Base-by-base conservation (phyloP, 1,139 yeast genomes). In the Taphrina wiesneri region DNA sequence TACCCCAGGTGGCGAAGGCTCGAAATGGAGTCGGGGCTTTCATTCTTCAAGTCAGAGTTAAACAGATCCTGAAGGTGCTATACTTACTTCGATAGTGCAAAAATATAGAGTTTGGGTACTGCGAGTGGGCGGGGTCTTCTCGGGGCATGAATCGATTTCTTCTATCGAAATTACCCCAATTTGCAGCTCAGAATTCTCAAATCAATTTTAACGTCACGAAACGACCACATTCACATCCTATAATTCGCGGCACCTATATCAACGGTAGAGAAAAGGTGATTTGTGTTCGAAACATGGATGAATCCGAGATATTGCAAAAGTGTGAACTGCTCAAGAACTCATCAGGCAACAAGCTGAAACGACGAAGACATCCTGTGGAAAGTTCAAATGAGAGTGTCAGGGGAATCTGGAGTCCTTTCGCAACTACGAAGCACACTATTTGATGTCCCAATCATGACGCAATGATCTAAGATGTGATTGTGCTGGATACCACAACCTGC, bases 401-500 rank as follows among this genome's bases (percentile, higher is more conserved):
- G 82, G 99, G 99, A 73, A 82, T 93, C 64, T 93, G 99, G 99
- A 90, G 97, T 60, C 99, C 99, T 67, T 82, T 93, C 80, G 97
- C 93, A 75, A 66, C 39, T 5, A 21, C 25, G 25, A 64, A 64
- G 46, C 64, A 60, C 36, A 36, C 17, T 15, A 59, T 59, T 9
- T 59, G 26, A 21, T 21, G 28, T 28, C 13, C 17, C 17, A n/a
- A n/a, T n/a, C n/a, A n/a, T n/a, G n/a, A n/a, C n/a, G n/a, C 39
- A n/a, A n/a, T n/a, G n/a, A n/a, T n/a, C n/a, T n/a, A n/a, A n/a
- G n/a, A n/a, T n/a, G n/a, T n/a, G n/a, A n/a, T n/a, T n/a, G n/a
- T n/a, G n/a, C n/a, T n/a, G n/a, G n/a, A n/a, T n/a, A n/a, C n/a
- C n/a, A n/a, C n/a, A n/a, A n/a, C n/a, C n/a, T n/a, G n/a, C n/a